phyloP scores from a whole-genome alignment of 805 yeast genomes.

The Candida stauntonica region DNA sequence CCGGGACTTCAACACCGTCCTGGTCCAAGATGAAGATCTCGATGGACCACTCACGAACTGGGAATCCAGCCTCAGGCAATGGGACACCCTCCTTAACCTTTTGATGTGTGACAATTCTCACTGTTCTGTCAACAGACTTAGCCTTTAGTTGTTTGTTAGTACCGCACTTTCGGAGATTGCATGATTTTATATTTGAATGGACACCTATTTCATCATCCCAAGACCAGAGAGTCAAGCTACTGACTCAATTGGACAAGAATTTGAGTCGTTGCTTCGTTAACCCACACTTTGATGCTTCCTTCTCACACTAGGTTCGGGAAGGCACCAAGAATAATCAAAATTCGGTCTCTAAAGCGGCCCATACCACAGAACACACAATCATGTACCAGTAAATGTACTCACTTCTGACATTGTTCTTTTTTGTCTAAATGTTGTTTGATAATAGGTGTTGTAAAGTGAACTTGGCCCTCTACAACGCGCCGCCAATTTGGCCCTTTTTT shows the following conservation, averaged over 20 bases:
- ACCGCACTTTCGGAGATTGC: too few relatives aligned
- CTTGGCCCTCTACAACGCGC: neutral
- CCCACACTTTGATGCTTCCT: too few relatives aligned
- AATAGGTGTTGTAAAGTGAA: neutral
- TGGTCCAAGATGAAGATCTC: constrained; percentile 71
- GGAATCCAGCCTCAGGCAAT: constrained; percentile 84
- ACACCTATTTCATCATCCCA: too few relatives aligned
- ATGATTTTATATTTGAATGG: too few relatives aligned
- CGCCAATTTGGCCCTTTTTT: neutral
- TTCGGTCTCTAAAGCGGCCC: too few relatives aligned
- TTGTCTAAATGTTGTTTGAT: neutral
- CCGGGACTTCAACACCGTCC: constrained; percentile 79
- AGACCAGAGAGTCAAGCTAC: too few relatives aligned
- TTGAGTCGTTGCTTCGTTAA: too few relatives aligned
- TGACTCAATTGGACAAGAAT: too few relatives aligned
- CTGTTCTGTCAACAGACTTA: constrained; percentile 66
- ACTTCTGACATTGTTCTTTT: neutral
- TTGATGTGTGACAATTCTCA: constrained; percentile 84
- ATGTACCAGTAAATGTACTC: too few relatives aligned
- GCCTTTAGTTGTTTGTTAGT: constrained; percentile 4
- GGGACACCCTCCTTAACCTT: constrained; percentile 76
- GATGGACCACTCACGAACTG: constrained; percentile 92
- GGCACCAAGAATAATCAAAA: too few relatives aligned
- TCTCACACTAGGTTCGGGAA: too few relatives aligned
- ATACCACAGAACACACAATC: too few relatives aligned